Conservation (phyloP, 306 rosid genomes). For the Acacia acuminata region DNA sequence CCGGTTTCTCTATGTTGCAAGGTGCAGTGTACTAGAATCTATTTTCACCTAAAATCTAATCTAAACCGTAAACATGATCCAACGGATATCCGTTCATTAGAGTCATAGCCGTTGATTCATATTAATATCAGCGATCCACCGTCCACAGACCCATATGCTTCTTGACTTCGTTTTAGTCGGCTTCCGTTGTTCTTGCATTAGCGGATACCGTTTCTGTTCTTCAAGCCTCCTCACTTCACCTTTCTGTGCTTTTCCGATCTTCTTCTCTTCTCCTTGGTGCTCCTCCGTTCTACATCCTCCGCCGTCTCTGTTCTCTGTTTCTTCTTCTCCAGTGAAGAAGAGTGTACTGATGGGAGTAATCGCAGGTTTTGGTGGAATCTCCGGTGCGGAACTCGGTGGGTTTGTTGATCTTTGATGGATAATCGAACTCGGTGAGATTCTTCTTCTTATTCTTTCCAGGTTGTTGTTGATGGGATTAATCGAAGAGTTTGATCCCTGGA, state of each 20-base stretch:
- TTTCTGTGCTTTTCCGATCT: neutral
- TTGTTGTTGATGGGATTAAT: constrained; percentile 23
- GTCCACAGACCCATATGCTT: neutral
- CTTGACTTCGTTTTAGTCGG: neutral
- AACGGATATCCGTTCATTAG: neutral
- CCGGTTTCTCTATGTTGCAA: neutral
- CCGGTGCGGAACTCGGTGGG: neutral
- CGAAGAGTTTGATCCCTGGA: constrained; percentile 21
- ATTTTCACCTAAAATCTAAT: neutral
- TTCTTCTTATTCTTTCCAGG: neutral
- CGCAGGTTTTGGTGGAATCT: neutral
- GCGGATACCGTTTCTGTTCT: neutral
- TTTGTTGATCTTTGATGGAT: neutral
- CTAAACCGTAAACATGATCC: neutral
- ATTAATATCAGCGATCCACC: neutral
- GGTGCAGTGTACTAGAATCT: neutral
- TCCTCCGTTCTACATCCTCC: no score
- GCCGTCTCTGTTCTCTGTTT: neutral
- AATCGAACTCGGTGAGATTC: neutral
- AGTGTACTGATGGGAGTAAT: neutral
- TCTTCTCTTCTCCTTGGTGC: neutral
- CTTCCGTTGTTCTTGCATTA: neutral
- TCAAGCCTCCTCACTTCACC: neutral
- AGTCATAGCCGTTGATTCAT: neutral
- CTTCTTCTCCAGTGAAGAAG: neutral